Conservation (phyloP, 2,329 filamentous ascomycete species). For the Penicillium verrucosum region DNA sequence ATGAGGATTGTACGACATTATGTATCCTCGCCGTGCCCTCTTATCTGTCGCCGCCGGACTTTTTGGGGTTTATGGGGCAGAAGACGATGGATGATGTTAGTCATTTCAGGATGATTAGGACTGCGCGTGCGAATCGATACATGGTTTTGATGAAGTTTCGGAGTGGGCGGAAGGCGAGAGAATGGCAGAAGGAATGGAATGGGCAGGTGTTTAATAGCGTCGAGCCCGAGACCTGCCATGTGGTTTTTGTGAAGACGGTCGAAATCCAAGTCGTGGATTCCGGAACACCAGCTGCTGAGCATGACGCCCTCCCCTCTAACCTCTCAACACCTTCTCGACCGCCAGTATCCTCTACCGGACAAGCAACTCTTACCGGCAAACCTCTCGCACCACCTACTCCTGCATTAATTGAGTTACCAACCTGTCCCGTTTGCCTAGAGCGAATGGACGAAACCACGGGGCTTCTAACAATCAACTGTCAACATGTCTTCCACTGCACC, state of each 20-base stretch:
- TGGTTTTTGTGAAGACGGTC: slow-evolving; percentile 90
- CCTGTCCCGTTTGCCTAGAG: slow-evolving; percentile 93
- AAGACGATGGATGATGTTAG: slow-evolving; percentile 80
- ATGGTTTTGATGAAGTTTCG: slow-evolving; percentile 95
- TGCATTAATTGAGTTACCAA: slow-evolving; percentile 84
- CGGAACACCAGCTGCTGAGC: slow-evolving; percentile 33
- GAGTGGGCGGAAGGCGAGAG: slow-evolving; percentile 66
- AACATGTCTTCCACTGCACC: slow-evolving; percentile 95
- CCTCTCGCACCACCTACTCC: slow-evolving; percentile 73
- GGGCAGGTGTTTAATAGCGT: slow-evolving; percentile 90
- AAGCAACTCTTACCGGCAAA: slow-evolving; percentile 54
- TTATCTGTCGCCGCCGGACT: slow-evolving; percentile 86
- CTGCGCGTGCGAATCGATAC: slow-evolving; percentile 82
- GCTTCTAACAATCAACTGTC: slow-evolving; percentile 90
- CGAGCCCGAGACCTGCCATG: slow-evolving; percentile 93
- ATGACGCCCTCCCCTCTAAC: slow-evolving; percentile 59
- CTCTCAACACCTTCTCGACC: slow-evolving; percentile 25
- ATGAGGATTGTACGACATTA: slow-evolving; percentile 73
- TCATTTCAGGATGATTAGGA: slow-evolving; percentile 93
- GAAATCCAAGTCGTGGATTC: slow-evolving; percentile 68
- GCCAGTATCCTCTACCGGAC: slow-evolving; percentile 23
- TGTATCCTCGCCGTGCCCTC: slow-evolving; percentile 94
- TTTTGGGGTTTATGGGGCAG: slow-evolving; percentile 87
- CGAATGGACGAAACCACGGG: slow-evolving; percentile 98
- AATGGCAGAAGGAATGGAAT: slow-evolving; percentile 85